phyloP scores from a whole-genome alignment of 345 rosid species.

The Sisymbrium altissimum region DNA sequence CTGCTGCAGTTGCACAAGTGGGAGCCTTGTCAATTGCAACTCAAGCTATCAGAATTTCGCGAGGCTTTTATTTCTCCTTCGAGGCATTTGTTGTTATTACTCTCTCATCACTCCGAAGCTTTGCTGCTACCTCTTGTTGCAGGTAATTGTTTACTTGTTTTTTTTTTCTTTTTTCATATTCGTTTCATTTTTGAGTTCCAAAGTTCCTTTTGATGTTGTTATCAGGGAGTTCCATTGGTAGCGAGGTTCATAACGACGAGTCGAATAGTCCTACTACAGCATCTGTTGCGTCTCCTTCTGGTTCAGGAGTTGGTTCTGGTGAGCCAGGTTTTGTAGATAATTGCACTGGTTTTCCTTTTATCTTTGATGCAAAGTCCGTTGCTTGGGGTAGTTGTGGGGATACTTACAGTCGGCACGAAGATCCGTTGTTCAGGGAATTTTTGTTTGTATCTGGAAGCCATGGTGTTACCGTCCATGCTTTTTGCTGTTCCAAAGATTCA shows the following conservation, averaged over 20 bases:
- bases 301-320: constrained; percentile 47
- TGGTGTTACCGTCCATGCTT: constrained; percentile 85
- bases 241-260: constrained; percentile 33
- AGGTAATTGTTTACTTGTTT: constrained; percentile 40
- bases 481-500: constrained; percentile 43
- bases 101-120: constrained; percentile 68
- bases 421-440: constrained; percentile 66
- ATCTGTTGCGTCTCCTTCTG: constrained; percentile 44
- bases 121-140: constrained; percentile 64
- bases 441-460: constrained; percentile 67
- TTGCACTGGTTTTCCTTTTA: constrained; percentile 44
- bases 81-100: constrained; percentile 59
- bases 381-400: constrained; percentile 93
- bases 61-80: constrained; percentile 93
- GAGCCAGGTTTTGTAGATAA: constrained; percentile 38
- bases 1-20: constrained; percentile 80
- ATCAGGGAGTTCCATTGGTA: constrained; percentile 43
- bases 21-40: constrained; percentile 53
- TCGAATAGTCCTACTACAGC: constrained; percentile 36
- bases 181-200: background rate
- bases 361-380: constrained; percentile 71
- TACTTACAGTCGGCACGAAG: constrained; percentile 55
- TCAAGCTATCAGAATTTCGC: constrained; percentile 69
- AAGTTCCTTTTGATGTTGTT: background rate
- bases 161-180: background rate